Conservation (phyloP, 306 rosid genomes). For the Delonix regia region DNA sequence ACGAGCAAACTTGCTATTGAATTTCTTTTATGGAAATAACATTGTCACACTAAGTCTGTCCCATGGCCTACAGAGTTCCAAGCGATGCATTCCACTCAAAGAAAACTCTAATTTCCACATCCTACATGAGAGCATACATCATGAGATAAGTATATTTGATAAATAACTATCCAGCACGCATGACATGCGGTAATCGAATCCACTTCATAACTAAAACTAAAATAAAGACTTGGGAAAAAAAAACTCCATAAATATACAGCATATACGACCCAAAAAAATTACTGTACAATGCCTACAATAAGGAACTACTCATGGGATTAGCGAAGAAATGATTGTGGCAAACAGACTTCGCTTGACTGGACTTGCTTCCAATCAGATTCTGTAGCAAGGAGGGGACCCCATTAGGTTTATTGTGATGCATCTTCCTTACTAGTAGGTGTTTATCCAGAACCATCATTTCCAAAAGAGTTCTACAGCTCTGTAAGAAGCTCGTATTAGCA, state of each 20-base stretch:
- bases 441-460: constrained; percentile 83
- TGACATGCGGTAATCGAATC: background rate
- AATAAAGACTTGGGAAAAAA: background rate
- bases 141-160: background rate
- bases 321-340: constrained; percentile 76
- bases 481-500: constrained; percentile 41
- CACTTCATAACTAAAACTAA: background rate
- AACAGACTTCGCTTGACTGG: constrained; percentile 44
- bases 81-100: background rate
- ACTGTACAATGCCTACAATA: constrained; percentile 50
- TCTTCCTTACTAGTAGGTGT: constrained; percentile 72
- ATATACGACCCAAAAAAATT: background rate
- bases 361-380: constrained; percentile 55
- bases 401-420: constrained; percentile 56
- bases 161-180: background rate
- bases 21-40: background rate
- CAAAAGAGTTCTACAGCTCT: constrained; percentile 82
- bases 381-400: constrained; percentile 60
- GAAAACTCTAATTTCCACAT: background rate
- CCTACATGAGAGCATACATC: background rate
- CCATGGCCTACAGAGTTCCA: too few species aligned
- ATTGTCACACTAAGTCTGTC: background rate
- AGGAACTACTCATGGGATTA: constrained; percentile 75
- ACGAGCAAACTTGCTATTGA: background rate
- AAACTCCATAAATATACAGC: background rate